Percentiles rank a stretch among this genome's conserved stretches.
phyloP scores from a whole-genome alignment of 768 basidiomycete genomes.

The Fistulinella prunicolor region DNA sequence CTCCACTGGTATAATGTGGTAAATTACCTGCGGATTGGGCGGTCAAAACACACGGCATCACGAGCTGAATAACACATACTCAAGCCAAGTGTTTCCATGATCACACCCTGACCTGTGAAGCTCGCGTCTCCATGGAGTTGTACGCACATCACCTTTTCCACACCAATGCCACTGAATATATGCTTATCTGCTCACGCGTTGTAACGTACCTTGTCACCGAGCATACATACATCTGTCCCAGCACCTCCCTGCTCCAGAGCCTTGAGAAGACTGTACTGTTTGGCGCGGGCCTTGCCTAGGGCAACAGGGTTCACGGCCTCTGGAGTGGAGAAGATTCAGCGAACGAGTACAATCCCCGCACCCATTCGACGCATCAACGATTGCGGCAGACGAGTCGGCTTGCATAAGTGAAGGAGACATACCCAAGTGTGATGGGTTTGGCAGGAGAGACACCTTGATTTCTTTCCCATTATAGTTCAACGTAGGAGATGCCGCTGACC shows the following conservation, averaged over 20 bases:
- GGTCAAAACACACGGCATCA: not conserved
- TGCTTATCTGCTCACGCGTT: not conserved
- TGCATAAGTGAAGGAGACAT: slow-evolving; percentile 6
- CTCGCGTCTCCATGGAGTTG: slow-evolving; percentile 92
- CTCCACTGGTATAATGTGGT: slow-evolving; percentile 89
- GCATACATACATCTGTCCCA: slow-evolving; percentile 25
- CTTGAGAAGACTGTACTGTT: slow-evolving; percentile 81
- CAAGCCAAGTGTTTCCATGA: slow-evolving; percentile 84
- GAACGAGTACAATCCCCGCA: not conserved
- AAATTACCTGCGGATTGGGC: slow-evolving; percentile 63
- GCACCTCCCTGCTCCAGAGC: slow-evolving; percentile 41
- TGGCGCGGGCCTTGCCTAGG: slow-evolving; percentile 85
- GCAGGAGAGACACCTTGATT: slow-evolving; percentile 74
- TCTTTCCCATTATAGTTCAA: slow-evolving; percentile 48
- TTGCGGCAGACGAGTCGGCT: not conserved
- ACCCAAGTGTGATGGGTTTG: slow-evolving; percentile 79
- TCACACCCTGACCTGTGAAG: slow-evolving; percentile 86
- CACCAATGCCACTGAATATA: slow-evolving; percentile 9
- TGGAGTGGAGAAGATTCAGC: slow-evolving; percentile 21
- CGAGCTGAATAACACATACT: slow-evolving; percentile 43
- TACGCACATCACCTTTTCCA: slow-evolving; percentile 79
- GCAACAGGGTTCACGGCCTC: slow-evolving; percentile 90
- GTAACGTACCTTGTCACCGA: slow-evolving; percentile 30
- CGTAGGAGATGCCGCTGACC: slow-evolving; percentile 61
- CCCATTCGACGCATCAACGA: not conserved